These are phyloP conservation scores for Pseudogymnoascus sp. DNA, from an alignment of 2,329 filamentous ascomycete genomes.

Conservation along the genomic window DNA sequence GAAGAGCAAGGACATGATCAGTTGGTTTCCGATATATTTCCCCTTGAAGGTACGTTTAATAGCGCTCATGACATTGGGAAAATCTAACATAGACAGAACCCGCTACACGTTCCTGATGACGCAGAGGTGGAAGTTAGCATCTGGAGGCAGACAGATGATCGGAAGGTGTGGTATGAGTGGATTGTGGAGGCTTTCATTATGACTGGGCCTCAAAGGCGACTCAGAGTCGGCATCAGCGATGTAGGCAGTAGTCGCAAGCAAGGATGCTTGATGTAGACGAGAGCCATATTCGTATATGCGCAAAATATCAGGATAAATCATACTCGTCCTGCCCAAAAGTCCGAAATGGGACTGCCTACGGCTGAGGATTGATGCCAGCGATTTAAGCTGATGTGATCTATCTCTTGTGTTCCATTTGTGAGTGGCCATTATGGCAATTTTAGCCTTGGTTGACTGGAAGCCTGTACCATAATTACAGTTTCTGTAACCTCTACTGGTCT, in stretches of 20 bases:
- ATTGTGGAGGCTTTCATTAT: conserved; percentile 76
- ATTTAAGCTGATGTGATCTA: background rate
- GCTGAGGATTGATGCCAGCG: background rate
- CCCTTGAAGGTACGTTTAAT: conserved; percentile 68
- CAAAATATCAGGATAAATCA: background rate
- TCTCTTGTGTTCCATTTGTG: background rate
- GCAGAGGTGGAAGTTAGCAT: conserved; percentile 85
- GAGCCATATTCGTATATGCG: background rate
- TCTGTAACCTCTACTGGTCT: background rate
- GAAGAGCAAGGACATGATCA: conserved; percentile 97
- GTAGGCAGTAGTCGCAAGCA: conserved; percentile 62
- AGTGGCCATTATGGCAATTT: background rate
- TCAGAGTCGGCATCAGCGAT: conserved; percentile 60
- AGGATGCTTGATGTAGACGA: conserved; percentile 58
- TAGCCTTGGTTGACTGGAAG: background rate
- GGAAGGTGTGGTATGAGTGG: conserved; percentile 99
- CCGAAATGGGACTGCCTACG: no score
- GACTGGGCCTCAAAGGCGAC: conserved; percentile 49
- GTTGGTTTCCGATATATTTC: conserved; percentile 98
- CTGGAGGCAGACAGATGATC: conserved; percentile 92
- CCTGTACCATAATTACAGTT: no score
- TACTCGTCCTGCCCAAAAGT: background rate
- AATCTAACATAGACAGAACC: conserved; percentile 50
- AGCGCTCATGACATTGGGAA: background rate
- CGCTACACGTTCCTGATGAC: conserved; percentile 76